A percentile compares a stretch with the other conserved stretches of the same genome.
phyloP scores from a whole-genome alignment of 345 rosid genomes.

The Fremontodendron californicum region DNA sequence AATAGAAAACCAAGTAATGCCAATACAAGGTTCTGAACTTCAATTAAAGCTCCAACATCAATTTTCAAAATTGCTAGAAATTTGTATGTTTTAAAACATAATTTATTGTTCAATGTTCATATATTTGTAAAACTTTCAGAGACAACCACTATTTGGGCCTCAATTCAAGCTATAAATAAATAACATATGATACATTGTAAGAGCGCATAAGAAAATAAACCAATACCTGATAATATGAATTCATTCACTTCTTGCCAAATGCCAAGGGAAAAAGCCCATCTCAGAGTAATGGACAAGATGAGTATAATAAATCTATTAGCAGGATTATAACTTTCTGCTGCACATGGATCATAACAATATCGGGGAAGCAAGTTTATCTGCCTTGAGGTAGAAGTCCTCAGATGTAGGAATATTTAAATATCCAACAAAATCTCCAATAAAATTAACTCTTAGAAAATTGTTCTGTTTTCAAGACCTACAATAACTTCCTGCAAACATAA shows the following conservation, averaged over 20 bases:
- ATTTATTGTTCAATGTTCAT: not conserved
- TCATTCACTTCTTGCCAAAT: not conserved
- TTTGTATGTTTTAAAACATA: not conserved
- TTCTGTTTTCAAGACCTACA: slow-evolving; percentile 79
- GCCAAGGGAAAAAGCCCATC: not conserved
- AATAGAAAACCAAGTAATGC: not conserved
- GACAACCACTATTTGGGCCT: not conserved
- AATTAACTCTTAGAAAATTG: slow-evolving; percentile 80
- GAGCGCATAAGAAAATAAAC: not conserved
- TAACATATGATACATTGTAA: not conserved
- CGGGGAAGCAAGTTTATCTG: slow-evolving; percentile 41
- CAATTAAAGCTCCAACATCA: not conserved
- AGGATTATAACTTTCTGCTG: not conserved
- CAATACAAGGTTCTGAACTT: not conserved
- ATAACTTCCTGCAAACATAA: slow-evolving; percentile 55
- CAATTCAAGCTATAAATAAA: not conserved
- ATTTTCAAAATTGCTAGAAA: not conserved
- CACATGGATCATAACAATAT: not conserved
- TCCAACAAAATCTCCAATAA: slow-evolving; percentile 81
- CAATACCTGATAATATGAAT: not conserved
- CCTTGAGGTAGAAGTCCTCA: slow-evolving; percentile 78
- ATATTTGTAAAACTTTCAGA: not conserved
- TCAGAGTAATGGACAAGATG: too few relatives aligned
- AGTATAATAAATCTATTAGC: not conserved
- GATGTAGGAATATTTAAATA: slow-evolving; percentile 78